These are phyloP conservation scores for Fusarium torreyae DNA, from an alignment of 2,329 filamentous ascomycete genomes.

Conservation along the genomic window DNA sequence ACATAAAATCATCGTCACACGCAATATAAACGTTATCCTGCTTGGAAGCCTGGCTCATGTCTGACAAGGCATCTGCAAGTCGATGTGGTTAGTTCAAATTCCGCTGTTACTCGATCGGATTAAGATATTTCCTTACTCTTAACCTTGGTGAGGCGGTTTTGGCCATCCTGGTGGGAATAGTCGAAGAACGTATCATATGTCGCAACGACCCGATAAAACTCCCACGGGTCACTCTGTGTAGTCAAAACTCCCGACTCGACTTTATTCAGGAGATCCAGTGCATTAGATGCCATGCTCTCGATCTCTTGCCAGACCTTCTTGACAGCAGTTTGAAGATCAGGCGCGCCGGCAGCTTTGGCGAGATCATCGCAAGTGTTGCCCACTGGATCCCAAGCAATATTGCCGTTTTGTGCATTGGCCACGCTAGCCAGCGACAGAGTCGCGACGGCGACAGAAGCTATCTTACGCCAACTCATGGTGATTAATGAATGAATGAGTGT, in stretches of 20 bases:
- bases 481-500: background rate
- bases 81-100: background rate
- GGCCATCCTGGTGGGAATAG: background rate
- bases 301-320: background rate
- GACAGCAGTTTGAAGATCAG: background rate
- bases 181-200: background rate
- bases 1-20: slow-evolving; percentile 1
- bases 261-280: background rate
- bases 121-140: background rate
- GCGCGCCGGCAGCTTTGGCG: background rate
- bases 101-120: background rate
- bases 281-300: background rate
- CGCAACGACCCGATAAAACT: background rate
- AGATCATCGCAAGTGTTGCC: background rate
- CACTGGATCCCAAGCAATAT: background rate
- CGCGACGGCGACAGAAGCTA: background rate
- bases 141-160: background rate
- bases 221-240: background rate
- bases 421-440: background rate
- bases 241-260: background rate
- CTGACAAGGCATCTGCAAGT: background rate
- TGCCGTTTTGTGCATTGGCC: background rate
- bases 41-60: background rate
- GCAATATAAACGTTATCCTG: background rate
- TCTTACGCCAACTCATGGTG: background rate